phyloP scores from a whole-genome alignment of 768 basidiomycete species.

The Lactifluus piperatus region DNA sequence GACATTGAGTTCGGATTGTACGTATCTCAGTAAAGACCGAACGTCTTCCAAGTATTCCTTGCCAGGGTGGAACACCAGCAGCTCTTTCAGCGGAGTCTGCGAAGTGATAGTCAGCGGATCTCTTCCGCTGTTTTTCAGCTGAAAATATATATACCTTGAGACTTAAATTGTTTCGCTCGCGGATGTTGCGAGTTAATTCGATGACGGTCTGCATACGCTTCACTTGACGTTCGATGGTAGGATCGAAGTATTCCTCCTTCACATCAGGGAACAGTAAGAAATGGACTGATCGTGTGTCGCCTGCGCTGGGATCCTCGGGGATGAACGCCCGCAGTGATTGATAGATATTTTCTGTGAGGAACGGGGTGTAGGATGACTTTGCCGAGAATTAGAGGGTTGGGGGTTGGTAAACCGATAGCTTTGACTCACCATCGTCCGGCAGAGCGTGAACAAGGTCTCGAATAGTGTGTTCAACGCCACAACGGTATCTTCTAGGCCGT shows the following conservation, averaged over 20 bases:
- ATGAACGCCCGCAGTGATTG: conserved; percentile 84
- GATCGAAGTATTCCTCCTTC: conserved; percentile 92
- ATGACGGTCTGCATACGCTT: conserved; percentile 93
- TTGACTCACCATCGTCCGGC: conserved; percentile 79
- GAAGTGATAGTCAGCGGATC: neutral
- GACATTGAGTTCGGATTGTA: conserved; percentile 92
- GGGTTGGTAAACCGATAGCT: neutral
- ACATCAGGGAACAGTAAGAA: conserved; percentile 91
- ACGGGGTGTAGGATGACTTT: conserved; percentile 96
- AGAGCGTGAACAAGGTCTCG: conserved; percentile 89
- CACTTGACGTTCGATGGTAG: conserved; percentile 87
- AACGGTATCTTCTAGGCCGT: conserved; percentile 79
- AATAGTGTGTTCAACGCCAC: conserved; percentile 92
- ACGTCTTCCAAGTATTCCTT: conserved; percentile 78
- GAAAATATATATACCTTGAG: conserved; percentile 70
- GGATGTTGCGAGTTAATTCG: conserved; percentile 79
- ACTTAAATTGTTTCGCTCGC: conserved; percentile 79
- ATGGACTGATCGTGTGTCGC: conserved; percentile 88
- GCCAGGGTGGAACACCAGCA: conserved; percentile 90
- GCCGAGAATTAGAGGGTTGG: neutral
- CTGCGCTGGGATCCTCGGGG: conserved; percentile 58
- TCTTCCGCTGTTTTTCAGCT: neutral
- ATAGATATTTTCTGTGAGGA: conserved; percentile 94
- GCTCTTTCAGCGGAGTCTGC: conserved; percentile 86
- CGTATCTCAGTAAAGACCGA: conserved; percentile 75